phyloP scores from a whole-genome alignment of 345 rosid species.

The Hypericum androsaemum region DNA sequence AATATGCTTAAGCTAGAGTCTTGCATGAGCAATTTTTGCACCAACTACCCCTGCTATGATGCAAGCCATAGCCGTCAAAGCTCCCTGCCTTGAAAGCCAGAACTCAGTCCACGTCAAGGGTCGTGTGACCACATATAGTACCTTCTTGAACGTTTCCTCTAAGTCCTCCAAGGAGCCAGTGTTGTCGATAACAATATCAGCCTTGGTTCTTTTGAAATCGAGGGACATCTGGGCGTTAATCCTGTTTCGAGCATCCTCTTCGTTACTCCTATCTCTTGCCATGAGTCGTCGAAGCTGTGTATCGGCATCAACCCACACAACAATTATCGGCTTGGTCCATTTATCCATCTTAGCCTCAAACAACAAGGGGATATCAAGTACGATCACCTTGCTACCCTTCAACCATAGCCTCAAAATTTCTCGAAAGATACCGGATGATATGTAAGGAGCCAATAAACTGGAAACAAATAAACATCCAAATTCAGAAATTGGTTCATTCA shows the following conservation, averaged over 20 bases:
- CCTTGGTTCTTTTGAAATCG: conserved; percentile 54
- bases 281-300: conserved; percentile 66
- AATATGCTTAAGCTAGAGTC: too few species aligned
- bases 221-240: conserved; percentile 72
- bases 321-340: conserved; percentile 77
- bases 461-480: conserved; percentile 10
- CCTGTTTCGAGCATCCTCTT: conserved; percentile 75
- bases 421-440: conserved; percentile 59
- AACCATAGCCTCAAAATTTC: conserved; percentile 67
- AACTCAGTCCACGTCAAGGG: conserved; percentile 79
- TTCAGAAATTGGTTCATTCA: background rate
- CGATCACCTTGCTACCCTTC: conserved; percentile 54
- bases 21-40: background rate
- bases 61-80: conserved; percentile 36
- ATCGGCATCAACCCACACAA: conserved; percentile 63
- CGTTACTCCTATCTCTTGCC: conserved; percentile 48
- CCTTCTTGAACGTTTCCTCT: conserved; percentile 43
- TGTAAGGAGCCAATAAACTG: conserved; percentile 71
- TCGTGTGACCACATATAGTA: conserved; percentile 38
- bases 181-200: conserved; percentile 78
- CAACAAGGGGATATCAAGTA: conserved; percentile 73
- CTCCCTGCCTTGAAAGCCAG: conserved; percentile 80
- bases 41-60: conserved; percentile 35
- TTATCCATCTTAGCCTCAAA: conserved; percentile 78
- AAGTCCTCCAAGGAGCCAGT: conserved; percentile 59